Evolutionary conservation across 139 green algal genomes (phyloP).

Genomic region (Haematococcus sp.): DNA sequence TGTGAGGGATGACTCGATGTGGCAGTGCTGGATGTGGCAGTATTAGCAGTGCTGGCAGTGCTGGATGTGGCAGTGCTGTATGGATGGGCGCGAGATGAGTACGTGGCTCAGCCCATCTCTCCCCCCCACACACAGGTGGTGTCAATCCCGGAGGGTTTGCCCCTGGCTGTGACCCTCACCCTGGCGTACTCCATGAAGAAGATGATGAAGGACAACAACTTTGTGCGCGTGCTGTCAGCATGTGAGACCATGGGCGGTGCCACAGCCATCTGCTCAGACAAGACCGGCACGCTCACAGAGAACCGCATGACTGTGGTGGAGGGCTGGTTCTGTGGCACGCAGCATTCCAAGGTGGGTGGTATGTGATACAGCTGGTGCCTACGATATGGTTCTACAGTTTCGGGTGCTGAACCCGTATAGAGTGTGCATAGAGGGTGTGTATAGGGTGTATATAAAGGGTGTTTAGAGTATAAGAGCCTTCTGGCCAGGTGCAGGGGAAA

Average conservation of each 20-base stretch:
- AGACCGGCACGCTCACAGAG: slow-evolving; percentile 88
- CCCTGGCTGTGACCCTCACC: slow-evolving; percentile 83
- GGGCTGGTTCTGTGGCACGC: slow-evolving; percentile 75
- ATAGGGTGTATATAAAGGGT: too few species aligned
- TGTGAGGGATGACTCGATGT: too few species aligned
- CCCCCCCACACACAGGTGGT: background rate
- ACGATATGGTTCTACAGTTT: too few species aligned
- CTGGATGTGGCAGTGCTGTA: too few species aligned
- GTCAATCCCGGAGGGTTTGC: too few species aligned
- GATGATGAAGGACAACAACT: slow-evolving; percentile 80
- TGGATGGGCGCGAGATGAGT: slow-evolving; percentile 5
- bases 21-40: too few species aligned
- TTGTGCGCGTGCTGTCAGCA: slow-evolving; percentile 59
- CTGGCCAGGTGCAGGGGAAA: too few species aligned
- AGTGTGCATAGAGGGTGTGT: too few species aligned
- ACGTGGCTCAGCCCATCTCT: background rate
- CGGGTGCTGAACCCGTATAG: too few species aligned
- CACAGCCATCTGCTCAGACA: slow-evolving; percentile 98
- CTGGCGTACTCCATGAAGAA: slow-evolving; percentile 93
- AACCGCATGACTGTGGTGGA: slow-evolving; percentile 98
- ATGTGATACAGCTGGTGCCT: too few species aligned
- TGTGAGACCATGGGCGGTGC: slow-evolving; percentile 98
- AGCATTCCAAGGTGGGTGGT: slow-evolving; percentile 62
- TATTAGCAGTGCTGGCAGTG: too few species aligned
- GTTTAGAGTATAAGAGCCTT: too few species aligned